These are phyloP conservation scores for Xerocomellus amylosporus DNA, from an alignment of 768 basidiomycete genomes.

Conservation along the genomic window DNA sequence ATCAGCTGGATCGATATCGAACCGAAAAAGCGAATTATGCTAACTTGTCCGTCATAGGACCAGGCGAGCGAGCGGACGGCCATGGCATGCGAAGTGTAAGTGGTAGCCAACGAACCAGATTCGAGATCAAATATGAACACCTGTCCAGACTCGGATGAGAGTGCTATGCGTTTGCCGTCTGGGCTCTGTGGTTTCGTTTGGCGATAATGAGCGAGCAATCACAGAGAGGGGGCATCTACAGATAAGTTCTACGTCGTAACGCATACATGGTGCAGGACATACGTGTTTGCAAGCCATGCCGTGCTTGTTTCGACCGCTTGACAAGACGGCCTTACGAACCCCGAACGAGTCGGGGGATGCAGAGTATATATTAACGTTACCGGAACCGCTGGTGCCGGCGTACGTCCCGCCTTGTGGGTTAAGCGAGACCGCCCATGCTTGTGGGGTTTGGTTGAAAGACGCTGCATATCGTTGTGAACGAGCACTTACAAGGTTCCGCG, in stretches of 20 bases:
- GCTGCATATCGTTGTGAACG: not conserved
- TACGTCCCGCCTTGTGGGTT: slow-evolving; percentile 73
- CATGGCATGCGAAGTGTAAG: slow-evolving; percentile 88
- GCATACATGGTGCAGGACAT: slow-evolving; percentile 27
- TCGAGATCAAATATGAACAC: slow-evolving; percentile 84
- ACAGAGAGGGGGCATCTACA: not conserved
- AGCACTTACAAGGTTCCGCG: slow-evolving; percentile 65
- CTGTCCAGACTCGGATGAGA: slow-evolving; percentile 84
- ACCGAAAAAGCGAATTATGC: slow-evolving; percentile 20
- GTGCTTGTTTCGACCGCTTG: slow-evolving; percentile 71
- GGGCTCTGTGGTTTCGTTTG: slow-evolving; percentile 60
- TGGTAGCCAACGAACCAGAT: slow-evolving; percentile 57
- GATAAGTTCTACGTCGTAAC: not conserved
- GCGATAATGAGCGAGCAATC: slow-evolving; percentile 1
- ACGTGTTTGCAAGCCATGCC: slow-evolving; percentile 75
- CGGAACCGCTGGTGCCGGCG: slow-evolving; percentile 68
- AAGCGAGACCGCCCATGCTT: slow-evolving; percentile 84
- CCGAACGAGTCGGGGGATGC: slow-evolving; percentile 67
- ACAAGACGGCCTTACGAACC: slow-evolving; percentile 50
- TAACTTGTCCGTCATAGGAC: slow-evolving; percentile 85
- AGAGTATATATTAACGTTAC: slow-evolving; percentile 73
- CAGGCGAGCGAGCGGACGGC: slow-evolving; percentile 83
- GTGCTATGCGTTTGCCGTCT: slow-evolving; percentile 77
- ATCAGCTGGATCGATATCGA: not conserved
- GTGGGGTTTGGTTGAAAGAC: not conserved